phyloP scores from a whole-genome alignment of 2,329 filamentous ascomycete species.

The Claviceps arundinis region DNA sequence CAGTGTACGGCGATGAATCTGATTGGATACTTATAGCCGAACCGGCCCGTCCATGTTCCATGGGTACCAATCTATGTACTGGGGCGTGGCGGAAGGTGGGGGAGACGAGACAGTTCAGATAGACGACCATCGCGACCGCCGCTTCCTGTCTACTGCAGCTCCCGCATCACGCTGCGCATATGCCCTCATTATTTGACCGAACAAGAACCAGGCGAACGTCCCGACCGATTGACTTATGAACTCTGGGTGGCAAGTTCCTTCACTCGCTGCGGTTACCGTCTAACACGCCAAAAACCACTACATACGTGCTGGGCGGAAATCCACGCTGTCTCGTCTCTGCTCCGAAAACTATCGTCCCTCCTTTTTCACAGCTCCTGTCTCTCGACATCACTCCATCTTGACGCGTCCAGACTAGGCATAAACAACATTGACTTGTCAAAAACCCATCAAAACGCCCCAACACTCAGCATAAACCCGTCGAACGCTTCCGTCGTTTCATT shows the following conservation, averaged over 20 bases:
- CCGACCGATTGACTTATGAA: neutral
- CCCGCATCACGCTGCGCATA: neutral
- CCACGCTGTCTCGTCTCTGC: neutral
- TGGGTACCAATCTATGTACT: no score
- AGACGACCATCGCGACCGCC: neutral
- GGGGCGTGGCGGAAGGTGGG: no score
- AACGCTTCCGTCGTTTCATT: no score
- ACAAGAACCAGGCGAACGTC: neutral
- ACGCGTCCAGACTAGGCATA: no score
- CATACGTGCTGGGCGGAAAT: neutral
- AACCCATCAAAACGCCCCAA: no score
- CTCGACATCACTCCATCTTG: no score
- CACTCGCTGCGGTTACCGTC: no score
- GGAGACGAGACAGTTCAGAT: neutral
- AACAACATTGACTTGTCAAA: no score
- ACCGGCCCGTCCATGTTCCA: no score
- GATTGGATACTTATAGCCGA: no score
- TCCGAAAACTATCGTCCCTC: neutral
- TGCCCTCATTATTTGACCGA: neutral
- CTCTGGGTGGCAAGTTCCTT: neutral
- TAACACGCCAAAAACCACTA: neutral
- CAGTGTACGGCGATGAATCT: no score
- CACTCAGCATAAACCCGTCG: no score
- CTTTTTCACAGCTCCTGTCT: neutral
- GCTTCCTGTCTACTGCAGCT: neutral